Base-by-base conservation (phyloP, 306 rosid genomes). In the Quercus berberidifolia region DNA sequence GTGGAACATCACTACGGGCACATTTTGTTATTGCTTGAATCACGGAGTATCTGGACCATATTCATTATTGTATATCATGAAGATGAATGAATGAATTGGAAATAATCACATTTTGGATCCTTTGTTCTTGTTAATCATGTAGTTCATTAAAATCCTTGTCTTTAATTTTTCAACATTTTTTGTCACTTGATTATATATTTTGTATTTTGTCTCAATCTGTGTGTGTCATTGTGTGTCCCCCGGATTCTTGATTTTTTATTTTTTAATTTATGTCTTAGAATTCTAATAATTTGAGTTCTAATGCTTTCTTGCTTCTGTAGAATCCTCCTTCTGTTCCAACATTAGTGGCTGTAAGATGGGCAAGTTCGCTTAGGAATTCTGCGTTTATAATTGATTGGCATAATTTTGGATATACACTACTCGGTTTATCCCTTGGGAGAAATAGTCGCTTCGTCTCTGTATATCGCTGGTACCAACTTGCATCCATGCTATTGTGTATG, bases 281-380 rank as follows among this genome's bases (percentile, higher is more conserved):
- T 49, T 54, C 23, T 75, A 41, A 33, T 58, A 30, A 35, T 23
- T 38, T 35, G 57, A 9, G 28, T 17, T 56, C 30, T 72, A 43
- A 28, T 74, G 20, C 63, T 77, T 74, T 70, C 79, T 86, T 83
- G 68, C 67, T 71, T 84, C 28, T 82, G 55, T 86, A 95, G 99
- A 95, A 95, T 93, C 99, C 98, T 82, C 99, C 99, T 83, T 93
- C 98, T 31, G 96, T 95, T 89, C 99, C 99, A 31, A 91, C 98
- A 46, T 84, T 95, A 76, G 91, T 89, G 60, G 96, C 93, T 55
- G 98, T 93, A 82, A 95, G 91, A 89, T 95, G 92, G 94, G 97
- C 98, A 62, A 91, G 98, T 81, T 85, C 90, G 87, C 84, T 91
- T 69, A 90, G 97, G 86, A 81, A 63, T 52, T 95, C 98, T 54